These are phyloP conservation scores for Coriolopsis trogii DNA, from an alignment of 1,284 basidiomycete species.

Conservation along the genomic window DNA sequence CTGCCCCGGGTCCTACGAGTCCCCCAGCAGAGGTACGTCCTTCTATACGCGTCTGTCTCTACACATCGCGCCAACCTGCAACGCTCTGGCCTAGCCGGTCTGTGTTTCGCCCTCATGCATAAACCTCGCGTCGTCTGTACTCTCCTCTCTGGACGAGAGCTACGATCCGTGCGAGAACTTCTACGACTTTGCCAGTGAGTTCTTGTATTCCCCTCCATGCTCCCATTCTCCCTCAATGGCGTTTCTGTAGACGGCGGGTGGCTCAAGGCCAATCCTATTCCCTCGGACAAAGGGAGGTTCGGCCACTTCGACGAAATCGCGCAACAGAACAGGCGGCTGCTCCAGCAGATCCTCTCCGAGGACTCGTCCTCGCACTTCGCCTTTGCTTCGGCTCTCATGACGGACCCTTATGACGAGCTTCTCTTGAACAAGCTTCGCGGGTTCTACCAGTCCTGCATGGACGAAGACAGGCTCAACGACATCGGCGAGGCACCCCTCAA, in stretches of 20 bases:
- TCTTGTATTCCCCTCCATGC: neutral
- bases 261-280: constrained; percentile 79
- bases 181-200: constrained; percentile 87
- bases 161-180: constrained; percentile 96
- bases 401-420: constrained; percentile 56
- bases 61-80: neutral
- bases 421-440: constrained; percentile 81
- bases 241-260: constrained; percentile 72
- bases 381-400: constrained; percentile 13
- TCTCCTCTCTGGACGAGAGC: constrained; percentile 79
- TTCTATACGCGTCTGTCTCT: neutral
- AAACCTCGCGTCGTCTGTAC: constrained; percentile 79
- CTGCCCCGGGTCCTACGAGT: constrained; percentile 44
- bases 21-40: constrained; percentile 51
- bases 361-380: constrained; percentile 28
- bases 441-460: constrained; percentile 84
- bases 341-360: constrained; percentile 52
- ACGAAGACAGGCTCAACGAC: constrained; percentile 68
- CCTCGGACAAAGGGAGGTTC: constrained; percentile 78
- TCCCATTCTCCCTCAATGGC: constrained; percentile 8
- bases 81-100: constrained; percentile 43
- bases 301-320: constrained; percentile 65
- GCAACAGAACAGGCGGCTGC: constrained; percentile 65
- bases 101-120: constrained; percentile 88
- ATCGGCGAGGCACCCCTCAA: constrained; percentile 66